Evolutionary conservation across 495 filamentous ascomycete species (phyloP).

Genomic region (Evansstolkia leycettana): DNA sequence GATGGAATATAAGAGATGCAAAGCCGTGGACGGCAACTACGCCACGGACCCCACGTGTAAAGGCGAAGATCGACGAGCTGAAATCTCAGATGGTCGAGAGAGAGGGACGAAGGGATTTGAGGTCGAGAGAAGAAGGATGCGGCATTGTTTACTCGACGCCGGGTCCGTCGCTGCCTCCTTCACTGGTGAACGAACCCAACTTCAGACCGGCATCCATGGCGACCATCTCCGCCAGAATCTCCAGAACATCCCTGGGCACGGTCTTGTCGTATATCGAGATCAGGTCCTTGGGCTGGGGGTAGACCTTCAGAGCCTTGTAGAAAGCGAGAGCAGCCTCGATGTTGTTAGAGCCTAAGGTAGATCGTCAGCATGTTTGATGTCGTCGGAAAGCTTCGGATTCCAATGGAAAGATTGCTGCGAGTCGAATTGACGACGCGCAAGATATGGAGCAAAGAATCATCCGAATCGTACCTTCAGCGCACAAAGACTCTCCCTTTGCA

Average conservation of each 20-base stretch:
- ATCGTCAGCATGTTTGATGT: too few relatives aligned
- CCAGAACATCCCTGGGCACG: slow-evolving; percentile 86
- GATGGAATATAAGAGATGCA: neutral
- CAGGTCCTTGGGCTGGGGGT: slow-evolving; percentile 82
- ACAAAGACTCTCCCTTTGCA: slow-evolving; percentile 67
- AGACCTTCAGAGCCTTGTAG: slow-evolving; percentile 97
- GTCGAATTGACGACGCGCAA: too few relatives aligned
- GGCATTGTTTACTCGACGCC: slow-evolving; percentile 26
- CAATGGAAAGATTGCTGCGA: too few relatives aligned
- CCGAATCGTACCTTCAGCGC: slow-evolving; percentile 47
- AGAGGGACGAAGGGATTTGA: too few relatives aligned
- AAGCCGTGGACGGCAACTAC: slow-evolving; percentile 3
- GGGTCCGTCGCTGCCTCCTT: slow-evolving; percentile 23
- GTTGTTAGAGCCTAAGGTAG: slow-evolving; percentile 46
- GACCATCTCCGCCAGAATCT: slow-evolving; percentile 96
- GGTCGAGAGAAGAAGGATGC: too few relatives aligned
- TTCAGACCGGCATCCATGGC: slow-evolving; percentile 69
- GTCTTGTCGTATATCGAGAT: slow-evolving; percentile 98
- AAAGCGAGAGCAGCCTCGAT: slow-evolving; percentile 86
- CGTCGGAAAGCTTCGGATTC: too few relatives aligned
- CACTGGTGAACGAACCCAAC: slow-evolving; percentile 39
- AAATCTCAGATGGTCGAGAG: too few relatives aligned
- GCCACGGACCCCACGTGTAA: slow-evolving; percentile 14
- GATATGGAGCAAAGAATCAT: neutral
- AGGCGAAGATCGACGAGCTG: slow-evolving; percentile 3